phyloP scores from a whole-genome alignment of 2,329 filamentous ascomycete species.

The Colletotrichum sp. region DNA sequence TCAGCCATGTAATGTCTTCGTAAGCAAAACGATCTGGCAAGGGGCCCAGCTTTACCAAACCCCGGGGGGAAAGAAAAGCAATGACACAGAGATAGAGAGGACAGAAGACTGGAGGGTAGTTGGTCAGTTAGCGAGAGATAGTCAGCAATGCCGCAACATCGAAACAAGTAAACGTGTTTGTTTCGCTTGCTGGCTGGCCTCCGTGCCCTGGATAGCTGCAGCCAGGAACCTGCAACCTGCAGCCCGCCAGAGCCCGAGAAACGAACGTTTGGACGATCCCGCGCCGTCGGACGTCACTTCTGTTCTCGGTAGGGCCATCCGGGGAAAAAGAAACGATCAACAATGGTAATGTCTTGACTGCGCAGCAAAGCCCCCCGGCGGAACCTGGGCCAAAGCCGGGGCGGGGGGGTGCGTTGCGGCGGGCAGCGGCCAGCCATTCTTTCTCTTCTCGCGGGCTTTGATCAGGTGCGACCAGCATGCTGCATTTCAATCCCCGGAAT shows the following conservation, averaged over 20 bases:
- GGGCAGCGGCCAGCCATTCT: neutral
- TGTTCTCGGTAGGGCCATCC: slow-evolving; percentile 21
- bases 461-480: neutral
- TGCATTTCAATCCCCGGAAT: neutral
- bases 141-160: neutral
- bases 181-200: neutral
- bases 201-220: neutral
- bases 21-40: neutral
- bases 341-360: neutral
- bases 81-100: neutral
- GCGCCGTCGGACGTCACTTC: slow-evolving; percentile 17
- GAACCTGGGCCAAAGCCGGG: neutral
- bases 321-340: slow-evolving; percentile 1
- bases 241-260: neutral
- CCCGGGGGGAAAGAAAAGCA: neutral
- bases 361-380: too few relatives aligned
- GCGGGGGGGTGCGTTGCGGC: neutral
- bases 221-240: neutral
- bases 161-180: neutral
- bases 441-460: neutral
- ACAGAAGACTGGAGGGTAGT: neutral
- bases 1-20: neutral
- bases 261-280: slow-evolving; percentile 9
- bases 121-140: neutral
- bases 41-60: neutral